phyloP scores from a whole-genome alignment of 83 land plant genomes.

The Thuja plicata region DNA sequence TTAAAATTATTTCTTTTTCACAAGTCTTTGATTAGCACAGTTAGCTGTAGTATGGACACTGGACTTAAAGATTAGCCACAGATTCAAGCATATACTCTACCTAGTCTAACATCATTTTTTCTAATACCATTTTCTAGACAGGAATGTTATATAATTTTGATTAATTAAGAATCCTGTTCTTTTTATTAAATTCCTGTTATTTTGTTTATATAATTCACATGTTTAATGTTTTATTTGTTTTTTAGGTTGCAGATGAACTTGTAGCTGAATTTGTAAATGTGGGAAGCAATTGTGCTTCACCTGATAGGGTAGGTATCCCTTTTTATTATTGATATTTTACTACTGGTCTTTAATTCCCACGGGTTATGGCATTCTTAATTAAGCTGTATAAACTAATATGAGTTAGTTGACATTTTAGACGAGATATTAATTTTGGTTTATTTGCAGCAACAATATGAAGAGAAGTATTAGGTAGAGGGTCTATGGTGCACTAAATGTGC shows the following conservation, averaged over 20 bases:
- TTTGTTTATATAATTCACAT: neutral
- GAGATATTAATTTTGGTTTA: neutral
- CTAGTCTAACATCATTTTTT: neutral
- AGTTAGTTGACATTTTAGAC: neutral
- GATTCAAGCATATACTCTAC: neutral
- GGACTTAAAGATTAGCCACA: neutral
- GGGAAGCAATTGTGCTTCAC: constrained; percentile 44
- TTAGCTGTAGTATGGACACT: neutral
- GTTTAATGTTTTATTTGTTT: neutral
- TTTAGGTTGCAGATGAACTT: constrained; percentile 93
- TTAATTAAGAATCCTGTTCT: neutral
- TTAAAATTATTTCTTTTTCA: neutral
- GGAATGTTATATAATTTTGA: neutral
- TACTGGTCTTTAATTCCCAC: neutral
- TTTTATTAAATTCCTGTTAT: neutral
- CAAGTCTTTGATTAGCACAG: neutral
- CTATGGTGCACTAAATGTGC: constrained; percentile 89
- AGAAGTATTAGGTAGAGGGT: constrained; percentile 86
- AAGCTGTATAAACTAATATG: neutral
- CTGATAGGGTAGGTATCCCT: constrained; percentile 58
- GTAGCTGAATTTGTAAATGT: constrained; percentile 85
- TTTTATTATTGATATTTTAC: neutral
- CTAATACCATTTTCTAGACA: neutral
- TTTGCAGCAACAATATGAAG: constrained; percentile 81
- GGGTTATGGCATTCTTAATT: neutral